Evolutionary conservation across 495 filamentous ascomycete species (phyloP), one percentile per base, ranked within the genome.

Genomic region (Podospora fimiseda): DNA sequence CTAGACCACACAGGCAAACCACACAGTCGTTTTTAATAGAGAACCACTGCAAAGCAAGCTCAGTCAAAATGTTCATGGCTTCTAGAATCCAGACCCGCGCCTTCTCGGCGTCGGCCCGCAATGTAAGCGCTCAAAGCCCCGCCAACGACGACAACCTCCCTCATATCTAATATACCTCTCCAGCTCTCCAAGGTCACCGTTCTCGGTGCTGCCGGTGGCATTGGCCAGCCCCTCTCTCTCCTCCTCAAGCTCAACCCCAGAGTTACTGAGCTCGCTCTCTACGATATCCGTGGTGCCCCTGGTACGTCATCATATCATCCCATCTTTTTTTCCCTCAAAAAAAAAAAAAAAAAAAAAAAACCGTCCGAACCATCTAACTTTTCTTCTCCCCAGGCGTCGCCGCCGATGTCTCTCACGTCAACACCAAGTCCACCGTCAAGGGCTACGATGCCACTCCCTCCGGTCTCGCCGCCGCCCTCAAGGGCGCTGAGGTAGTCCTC

Each of bases 161-260:
- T 14, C 30, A 53, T 24, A 56, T 36, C 54, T 59, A 41, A 53
- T 53, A 40, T 41, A n/a, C 20, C 19, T 33, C 16, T 59, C 43
- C 71, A 98, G 93, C 82, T 89, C 68, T 91, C 90, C 70, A 96
- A 96, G 81, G 93, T 98, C 60, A 83, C 90, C 63, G 90, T 98
- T 51, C 85, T 97, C 63, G 93, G 93, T 76, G 93, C 92, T 59
- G 85, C 86, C 69, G 93, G 93, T 75, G 93, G 93, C 70, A 98
- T 98, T 75, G 93, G 93, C 67, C 93, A 98, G 80, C 93, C 93
- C 64, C 75, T 98, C 58, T 98, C 93, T 47, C 86, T 98, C 49
- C 86, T 98, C 62, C 80, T 98, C 70, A 98, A 98, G 86, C 84
- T 96, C 72, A 97, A 97, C 84, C 91, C 90, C 56, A 75, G 88